A percentile compares a stretch with the other conserved stretches of the same genome.
These are phyloP conservation scores for Claviceps sp. DNA, from an alignment of 2,329 filamentous ascomycete genomes.

Conservation along the genomic window DNA sequence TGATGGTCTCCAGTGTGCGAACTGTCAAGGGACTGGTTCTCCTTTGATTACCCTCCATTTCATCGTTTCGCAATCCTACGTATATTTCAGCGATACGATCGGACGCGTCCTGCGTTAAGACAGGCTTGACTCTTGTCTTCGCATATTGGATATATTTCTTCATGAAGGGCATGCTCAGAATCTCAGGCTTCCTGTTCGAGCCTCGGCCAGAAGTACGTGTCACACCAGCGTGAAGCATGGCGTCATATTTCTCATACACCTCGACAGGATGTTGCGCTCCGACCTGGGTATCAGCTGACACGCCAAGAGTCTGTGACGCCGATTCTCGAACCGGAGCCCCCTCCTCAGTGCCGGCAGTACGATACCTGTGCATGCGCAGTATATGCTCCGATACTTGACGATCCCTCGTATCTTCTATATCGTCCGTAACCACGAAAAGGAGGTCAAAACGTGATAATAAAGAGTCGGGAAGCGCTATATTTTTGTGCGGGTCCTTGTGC, in stretches of 20 bases:
- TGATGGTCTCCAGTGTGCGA: conserved; percentile 93
- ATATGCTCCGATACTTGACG: conserved; percentile 91
- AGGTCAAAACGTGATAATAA: conserved; percentile 97
- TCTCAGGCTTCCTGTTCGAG: conserved; percentile 63
- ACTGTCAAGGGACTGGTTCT: conserved; percentile 92
- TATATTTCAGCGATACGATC: conserved; percentile 88
- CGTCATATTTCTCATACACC: conserved; percentile 91
- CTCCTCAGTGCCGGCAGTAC: conserved; percentile 83
- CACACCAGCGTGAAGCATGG: conserved; percentile 89
- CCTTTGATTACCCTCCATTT: conserved; percentile 86
- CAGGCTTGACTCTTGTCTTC: conserved; percentile 78
- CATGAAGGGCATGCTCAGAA: conserved; percentile 92
- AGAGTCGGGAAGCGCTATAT: conserved; percentile 93
- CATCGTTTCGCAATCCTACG: conserved; percentile 85
- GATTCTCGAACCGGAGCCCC: conserved; percentile 89
- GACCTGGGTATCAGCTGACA: conserved; percentile 68
- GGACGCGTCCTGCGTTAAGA: conserved; percentile 80
- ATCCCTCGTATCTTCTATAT: conserved; percentile 89
- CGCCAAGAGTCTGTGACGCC: conserved; percentile 67
- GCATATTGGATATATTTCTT: conserved; percentile 99
- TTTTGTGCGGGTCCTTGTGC: conserved; percentile 97
- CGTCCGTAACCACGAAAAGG: conserved; percentile 92
- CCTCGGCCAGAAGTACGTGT: conserved; percentile 63
- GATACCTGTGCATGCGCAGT: conserved; percentile 91
- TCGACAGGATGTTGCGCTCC: conserved; percentile 66